Base-by-base conservation (phyloP, 495 filamentous ascomycete species). In the Talaromyces trachyspermus region DNA sequence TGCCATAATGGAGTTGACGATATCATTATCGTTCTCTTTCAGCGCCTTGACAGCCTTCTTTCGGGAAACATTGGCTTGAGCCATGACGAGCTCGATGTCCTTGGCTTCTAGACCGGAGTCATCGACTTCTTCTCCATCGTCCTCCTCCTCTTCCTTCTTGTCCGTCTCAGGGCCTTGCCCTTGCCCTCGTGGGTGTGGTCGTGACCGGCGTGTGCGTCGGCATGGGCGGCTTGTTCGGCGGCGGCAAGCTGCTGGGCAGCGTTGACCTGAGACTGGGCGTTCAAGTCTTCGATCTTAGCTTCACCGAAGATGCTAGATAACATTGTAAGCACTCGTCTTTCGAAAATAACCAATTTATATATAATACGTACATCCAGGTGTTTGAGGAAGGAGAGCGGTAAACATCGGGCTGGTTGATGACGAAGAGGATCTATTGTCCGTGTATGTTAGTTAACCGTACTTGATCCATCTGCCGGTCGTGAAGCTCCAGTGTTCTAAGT, bases 1-100 rank as follows among this genome's bases (percentile, higher is more conserved):
- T 55, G 91, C 89, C 92, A 98, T 98, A 74, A 98, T 98, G 49
- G 91, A 95, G 80, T 97, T 97, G 71, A 99, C 94, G 73, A 99
- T 97, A 68, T 99, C 94, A 59, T 96, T 95, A 71, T 96, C 89
- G 68, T 99, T 96, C 77, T 96, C 89, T 76, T 92, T 91, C 51
- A 99, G 76, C 23, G 94, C 94, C 72, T 95, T 97, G 75, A 97
- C 83, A 47, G 92, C 92, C 80, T 97, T 97, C 77, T 94, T 96
- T 62, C 92, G 76, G 51, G 86, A 92, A 46, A 99, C 92, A 60
- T 75, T 92, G 50, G 92, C 92, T 75, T 98, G 88, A 51, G 88
- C 88, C 89, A 97, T 97, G 63, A 99, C 92, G 26, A 99, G 76
- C 64, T 99, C 94, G 58, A 99, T 97, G 64, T 99, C 92, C 81